A percentile compares a stretch with the other conserved stretches of the same genome.
Evolutionary conservation across 2,329 filamentous ascomycete species (phyloP).

Genomic region (Periconia digitata): DNA sequence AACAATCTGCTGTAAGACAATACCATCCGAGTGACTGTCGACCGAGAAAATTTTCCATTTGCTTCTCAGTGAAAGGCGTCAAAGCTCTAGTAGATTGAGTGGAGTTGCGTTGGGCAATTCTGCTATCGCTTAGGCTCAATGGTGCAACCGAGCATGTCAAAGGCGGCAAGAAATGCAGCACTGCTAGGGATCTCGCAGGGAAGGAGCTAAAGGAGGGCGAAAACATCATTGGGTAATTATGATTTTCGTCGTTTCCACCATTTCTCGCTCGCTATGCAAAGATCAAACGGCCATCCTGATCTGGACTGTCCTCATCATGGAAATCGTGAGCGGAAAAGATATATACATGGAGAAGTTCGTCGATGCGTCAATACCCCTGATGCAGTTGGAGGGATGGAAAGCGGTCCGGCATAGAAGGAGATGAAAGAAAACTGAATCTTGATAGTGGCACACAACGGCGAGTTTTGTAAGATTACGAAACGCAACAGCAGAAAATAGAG

Average conservation of each 20-base stretch:
- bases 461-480: conserved; percentile 10
- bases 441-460: conserved; percentile 7
- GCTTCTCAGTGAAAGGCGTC: not conserved
- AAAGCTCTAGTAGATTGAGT: conserved; percentile 10
- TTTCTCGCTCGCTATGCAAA: conserved; percentile 34
- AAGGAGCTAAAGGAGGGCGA: conserved; percentile 3
- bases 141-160: not conserved
- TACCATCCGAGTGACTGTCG: no score
- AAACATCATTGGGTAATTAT: conserved; percentile 18
- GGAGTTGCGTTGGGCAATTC: conserved; percentile 19
- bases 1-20: conserved; percentile 1
- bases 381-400: conserved; percentile 20
- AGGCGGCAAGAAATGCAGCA: conserved; percentile 1
- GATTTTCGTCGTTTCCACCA: conserved; percentile 16
- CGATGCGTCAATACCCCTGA: conserved; percentile 16
- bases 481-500: no score
- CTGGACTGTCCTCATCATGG: conserved; percentile 32
- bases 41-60: no score
- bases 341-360: conserved; percentile 37
- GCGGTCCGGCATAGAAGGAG: conserved; percentile 11
- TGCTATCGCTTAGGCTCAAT: conserved; percentile 13
- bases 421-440: conserved; percentile 8
- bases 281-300: conserved; percentile 35
- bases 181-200: conserved; percentile 4
- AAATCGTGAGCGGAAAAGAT: conserved; percentile 24